A percentile compares a stretch with the other conserved stretches of the same genome.
Conservation (phyloP, 257 asterid species). For the Capsicum chinense region DNA sequence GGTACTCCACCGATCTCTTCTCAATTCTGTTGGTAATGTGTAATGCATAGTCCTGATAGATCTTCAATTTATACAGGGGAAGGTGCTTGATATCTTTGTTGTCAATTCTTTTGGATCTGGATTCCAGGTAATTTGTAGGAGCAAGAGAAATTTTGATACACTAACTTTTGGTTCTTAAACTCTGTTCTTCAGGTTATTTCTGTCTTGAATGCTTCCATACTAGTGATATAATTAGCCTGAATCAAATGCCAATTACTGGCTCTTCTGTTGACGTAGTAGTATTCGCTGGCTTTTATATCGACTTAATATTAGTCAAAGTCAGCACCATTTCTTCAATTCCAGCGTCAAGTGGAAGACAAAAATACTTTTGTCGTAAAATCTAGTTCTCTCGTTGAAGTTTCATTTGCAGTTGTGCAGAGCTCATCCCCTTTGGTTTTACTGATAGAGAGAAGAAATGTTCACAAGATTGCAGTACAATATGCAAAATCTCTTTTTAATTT, state of each 20-base stretch:
- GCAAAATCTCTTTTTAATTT: conserved; percentile 13
- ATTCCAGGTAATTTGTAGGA: conserved; percentile 63
- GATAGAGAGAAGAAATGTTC: background rate
- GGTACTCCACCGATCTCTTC: conserved; percentile 14
- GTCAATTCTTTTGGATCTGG: conserved; percentile 94
- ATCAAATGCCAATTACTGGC: background rate
- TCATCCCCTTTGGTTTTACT: background rate
- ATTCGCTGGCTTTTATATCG: no score
- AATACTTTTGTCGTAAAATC: background rate
- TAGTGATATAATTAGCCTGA: conserved; percentile 9
- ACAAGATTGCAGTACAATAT: background rate
- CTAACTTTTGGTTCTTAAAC: background rate
- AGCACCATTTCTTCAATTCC: background rate
- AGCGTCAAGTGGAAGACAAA: background rate
- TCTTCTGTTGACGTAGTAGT: background rate
- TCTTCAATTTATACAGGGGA: conserved; percentile 56
- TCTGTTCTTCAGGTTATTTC: conserved; percentile 14
- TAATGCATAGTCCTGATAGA: conserved; percentile 25
- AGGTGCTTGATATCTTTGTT: conserved; percentile 78
- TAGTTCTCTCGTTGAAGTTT: conserved; percentile 15
- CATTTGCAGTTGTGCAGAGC: background rate
- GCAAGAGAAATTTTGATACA: background rate
- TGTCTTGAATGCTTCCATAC: background rate
- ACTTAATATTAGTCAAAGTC: no score
- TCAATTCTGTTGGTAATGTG: conserved; percentile 25